Conservation (phyloP, 1,284 basidiomycete genomes). For the Moesziomyces antarcticus region DNA sequence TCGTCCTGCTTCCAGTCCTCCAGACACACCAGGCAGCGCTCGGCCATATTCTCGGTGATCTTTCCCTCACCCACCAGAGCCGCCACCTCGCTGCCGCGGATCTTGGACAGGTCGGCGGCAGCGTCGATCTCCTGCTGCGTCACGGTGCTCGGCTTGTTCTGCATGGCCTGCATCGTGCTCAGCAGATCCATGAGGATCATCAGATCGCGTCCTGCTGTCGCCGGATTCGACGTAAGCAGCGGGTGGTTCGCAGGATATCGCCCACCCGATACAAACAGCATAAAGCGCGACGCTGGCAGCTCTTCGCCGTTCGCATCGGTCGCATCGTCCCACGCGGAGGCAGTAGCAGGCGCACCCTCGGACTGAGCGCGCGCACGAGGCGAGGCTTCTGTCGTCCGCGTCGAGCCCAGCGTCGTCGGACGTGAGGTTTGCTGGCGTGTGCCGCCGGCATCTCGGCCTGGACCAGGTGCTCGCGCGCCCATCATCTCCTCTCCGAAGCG, state of each 20-base stretch:
- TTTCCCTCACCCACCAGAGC: slow-evolving; percentile 31
- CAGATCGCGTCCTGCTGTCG: slow-evolving; percentile 60
- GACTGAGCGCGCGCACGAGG: slow-evolving; percentile 19
- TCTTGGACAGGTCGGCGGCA: slow-evolving; percentile 43
- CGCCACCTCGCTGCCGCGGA: slow-evolving; percentile 46
- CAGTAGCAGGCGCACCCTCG: slow-evolving; percentile 11
- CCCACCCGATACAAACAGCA: slow-evolving; percentile 65
- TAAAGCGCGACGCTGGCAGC: slow-evolving; percentile 54
- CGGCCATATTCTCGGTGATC: slow-evolving; percentile 61
- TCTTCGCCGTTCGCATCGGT: slow-evolving; percentile 15
- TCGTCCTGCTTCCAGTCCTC: slow-evolving; percentile 64
- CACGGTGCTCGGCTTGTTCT: slow-evolving; percentile 55
- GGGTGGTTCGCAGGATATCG: slow-evolving; percentile 62
- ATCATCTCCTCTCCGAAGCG: slow-evolving; percentile 39
- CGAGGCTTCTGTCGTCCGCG: slow-evolving; percentile 5
- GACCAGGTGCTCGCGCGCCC: slow-evolving; percentile 14
- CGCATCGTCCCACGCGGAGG: neutral
- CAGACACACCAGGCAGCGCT: slow-evolving; percentile 63
- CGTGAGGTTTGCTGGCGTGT: slow-evolving; percentile 35
- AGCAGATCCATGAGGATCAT: slow-evolving; percentile 66
- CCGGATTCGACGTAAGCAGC: slow-evolving; percentile 53
- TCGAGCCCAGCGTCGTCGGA: slow-evolving; percentile 32
- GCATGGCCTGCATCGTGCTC: slow-evolving; percentile 58
- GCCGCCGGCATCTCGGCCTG: slow-evolving; percentile 22
- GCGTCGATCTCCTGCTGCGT: slow-evolving; percentile 57